phyloP scores from a whole-genome alignment of 257 asterid species.

The Knoxia roxburghii region DNA sequence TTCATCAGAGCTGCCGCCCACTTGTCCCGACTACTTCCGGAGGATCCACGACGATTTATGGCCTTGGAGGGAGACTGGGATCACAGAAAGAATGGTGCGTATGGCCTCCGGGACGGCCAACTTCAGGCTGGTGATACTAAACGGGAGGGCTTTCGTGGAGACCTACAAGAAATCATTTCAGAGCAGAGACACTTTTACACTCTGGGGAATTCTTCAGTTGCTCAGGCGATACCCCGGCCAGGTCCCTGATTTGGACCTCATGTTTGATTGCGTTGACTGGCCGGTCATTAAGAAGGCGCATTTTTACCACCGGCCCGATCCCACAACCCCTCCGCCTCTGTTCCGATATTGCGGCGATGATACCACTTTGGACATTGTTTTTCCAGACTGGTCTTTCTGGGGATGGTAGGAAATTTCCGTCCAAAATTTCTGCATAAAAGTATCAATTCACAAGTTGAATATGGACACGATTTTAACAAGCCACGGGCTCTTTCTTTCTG shows the following conservation, averaged over 20 bases:
- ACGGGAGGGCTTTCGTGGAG: conserved; percentile 33
- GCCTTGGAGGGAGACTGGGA: conserved; percentile 45
- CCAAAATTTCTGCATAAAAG: neutral
- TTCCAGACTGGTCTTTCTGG: conserved; percentile 41
- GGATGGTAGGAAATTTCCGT: conserved; percentile 23
- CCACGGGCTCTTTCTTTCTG: neutral
- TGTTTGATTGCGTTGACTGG: conserved; percentile 40
- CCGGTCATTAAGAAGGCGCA: conserved; percentile 25
- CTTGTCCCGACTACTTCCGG: conserved; percentile 41
- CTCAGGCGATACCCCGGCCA: conserved; percentile 35
- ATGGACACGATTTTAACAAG: neutral
- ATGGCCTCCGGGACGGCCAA: conserved; percentile 29
- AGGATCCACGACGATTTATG: conserved; percentile 37
- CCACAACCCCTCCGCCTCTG: conserved; percentile 33
- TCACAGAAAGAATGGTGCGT: conserved; percentile 31
- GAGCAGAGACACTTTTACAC: conserved; percentile 33
- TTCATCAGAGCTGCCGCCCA: neutral
- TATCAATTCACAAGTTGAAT: neutral
- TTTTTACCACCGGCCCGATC: conserved; percentile 10
- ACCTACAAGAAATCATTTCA: conserved; percentile 25
- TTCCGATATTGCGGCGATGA: conserved; percentile 33
- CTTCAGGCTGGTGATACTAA: conserved; percentile 29
- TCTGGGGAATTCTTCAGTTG: conserved; percentile 42
- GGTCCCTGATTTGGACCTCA: conserved; percentile 39
- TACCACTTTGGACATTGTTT: conserved; percentile 28